Conservation (phyloP, 2,329 filamentous ascomycete species). For the Neofusicoccum laricinum region DNA sequence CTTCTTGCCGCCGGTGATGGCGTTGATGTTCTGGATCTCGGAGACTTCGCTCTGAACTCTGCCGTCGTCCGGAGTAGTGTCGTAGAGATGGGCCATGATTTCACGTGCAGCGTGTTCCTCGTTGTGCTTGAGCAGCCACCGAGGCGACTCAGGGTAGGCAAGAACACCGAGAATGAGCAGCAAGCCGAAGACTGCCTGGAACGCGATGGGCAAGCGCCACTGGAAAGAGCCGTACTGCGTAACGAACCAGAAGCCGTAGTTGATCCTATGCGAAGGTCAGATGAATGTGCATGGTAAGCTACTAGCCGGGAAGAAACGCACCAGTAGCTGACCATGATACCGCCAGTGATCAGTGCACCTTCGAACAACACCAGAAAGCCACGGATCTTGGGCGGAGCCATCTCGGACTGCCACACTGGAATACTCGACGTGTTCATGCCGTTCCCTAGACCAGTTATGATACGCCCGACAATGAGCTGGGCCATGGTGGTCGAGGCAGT, state of each 20-base stretch:
- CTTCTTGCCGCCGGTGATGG: conserved; percentile 35
- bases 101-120: conserved; percentile 47
- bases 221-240: conserved; percentile 38
- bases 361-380: conserved; percentile 60
- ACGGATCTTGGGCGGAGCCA: conserved; percentile 53
- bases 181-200: conserved; percentile 49
- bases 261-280: conserved; percentile 28
- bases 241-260: conserved; percentile 41
- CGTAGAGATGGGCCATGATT: conserved; percentile 49
- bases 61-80: conserved; percentile 47
- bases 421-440: conserved; percentile 55
- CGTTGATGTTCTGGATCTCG: conserved; percentile 56
- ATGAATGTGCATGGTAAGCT: neutral
- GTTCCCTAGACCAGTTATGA: conserved; percentile 52
- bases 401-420: conserved; percentile 53
- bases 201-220: conserved; percentile 53
- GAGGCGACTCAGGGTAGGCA: conserved; percentile 28
- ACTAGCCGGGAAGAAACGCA: neutral
- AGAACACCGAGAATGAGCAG: conserved; percentile 43
- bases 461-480: conserved; percentile 52
- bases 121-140: conserved; percentile 33
- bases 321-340: conserved; percentile 51
- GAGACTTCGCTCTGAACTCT: conserved; percentile 59
- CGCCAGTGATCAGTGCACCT: conserved; percentile 50
- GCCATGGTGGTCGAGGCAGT: conserved; percentile 28